Percentiles rank a stretch among this genome's conserved stretches.
These are phyloP conservation scores for Oryza rufipogon DNA, from an alignment of 176 grass and related monocot genomes.

Conservation along the genomic window DNA sequence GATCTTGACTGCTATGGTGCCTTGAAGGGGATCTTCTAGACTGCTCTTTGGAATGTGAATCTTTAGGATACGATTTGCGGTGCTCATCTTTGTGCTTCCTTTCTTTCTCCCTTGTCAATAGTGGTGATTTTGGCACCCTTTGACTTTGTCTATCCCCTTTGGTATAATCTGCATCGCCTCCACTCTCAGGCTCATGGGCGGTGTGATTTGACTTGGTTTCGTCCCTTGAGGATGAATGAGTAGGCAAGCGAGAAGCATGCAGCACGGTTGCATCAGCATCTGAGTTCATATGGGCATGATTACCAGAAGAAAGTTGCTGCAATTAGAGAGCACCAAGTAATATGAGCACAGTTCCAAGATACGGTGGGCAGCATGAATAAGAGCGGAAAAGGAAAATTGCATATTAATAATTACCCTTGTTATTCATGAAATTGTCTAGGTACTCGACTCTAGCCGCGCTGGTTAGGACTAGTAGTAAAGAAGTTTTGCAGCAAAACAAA, in stretches of 20 bases:
- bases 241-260: background rate
- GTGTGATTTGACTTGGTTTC: slow-evolving; percentile 4
- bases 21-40: slow-evolving; percentile 36
- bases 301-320: slow-evolving; percentile 14
- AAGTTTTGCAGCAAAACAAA: slow-evolving; percentile 8
- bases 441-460: too few species aligned
- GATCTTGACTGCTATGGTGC: slow-evolving; percentile 20
- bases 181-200: background rate
- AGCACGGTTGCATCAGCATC: background rate
- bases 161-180: slow-evolving; percentile 13
- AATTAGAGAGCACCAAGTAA: background rate
- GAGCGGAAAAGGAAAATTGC: slow-evolving; percentile 24
- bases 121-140: slow-evolving; percentile 33
- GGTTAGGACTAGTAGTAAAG: too few species aligned
- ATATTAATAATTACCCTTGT: too few species aligned
- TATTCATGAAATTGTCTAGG: too few species aligned
- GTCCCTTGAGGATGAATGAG: slow-evolving; percentile 15
- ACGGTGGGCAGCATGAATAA: background rate
- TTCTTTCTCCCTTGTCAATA: slow-evolving; percentile 30
- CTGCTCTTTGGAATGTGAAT: slow-evolving; percentile 40
- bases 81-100: slow-evolving; percentile 32
- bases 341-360: background rate
- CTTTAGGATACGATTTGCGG: slow-evolving; percentile 23
- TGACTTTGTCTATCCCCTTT: slow-evolving; percentile 25
- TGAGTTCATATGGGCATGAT: background rate